Evolutionary conservation across 305 asterid species (phyloP), one percentile per base, ranked within the genome.

Genomic region (Striga hermonthica): DNA sequence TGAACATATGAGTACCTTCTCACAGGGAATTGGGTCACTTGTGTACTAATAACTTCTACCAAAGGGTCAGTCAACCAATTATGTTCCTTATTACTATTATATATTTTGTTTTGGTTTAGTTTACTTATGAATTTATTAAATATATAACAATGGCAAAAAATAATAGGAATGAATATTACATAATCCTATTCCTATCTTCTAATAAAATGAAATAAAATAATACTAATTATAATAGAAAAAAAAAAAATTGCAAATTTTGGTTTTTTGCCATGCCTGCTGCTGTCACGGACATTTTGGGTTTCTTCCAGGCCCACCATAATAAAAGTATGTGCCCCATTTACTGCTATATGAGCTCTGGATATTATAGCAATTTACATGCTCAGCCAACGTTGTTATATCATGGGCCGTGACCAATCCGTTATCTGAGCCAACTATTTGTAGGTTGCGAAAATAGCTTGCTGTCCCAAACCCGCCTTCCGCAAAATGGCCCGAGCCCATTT

Each of bases 301-400:
- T 78, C 74, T 90, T 0, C 99, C 99, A 0, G 99, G 95, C 64
- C 99, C 99, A 44, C 99, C 99, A 69, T 82, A 93, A 87, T 85
- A 90, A 76, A 93, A 93, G 75, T 93, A 78, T 10, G 87, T 88
- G 35, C 96, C 97, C 99, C 99, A 93, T 63, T 90, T 95, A 37
- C 14, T 80, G 84, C 62, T 93, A 60, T 74, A 80, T 37, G 89
- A 81, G 72, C 88, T 88, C 80, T 82, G 73, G 53, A 93, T 93
- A 57, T 86, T 72, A 77, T 93, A 90, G 64, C 99, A 93, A 50
- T 86, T 76, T 9, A 84, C 77, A 74, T 90, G 88, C 71, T 90
- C 97, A 15, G 97, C 95, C 66, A 90, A 48, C 11, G 90, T 93
- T 57, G 88, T 77, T 50, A 93, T 77, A 4, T 75, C 84, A 22